Base-by-base conservation (phyloP, 495 filamentous ascomycete species). In the Podospora bellae-mahoneyi region DNA sequence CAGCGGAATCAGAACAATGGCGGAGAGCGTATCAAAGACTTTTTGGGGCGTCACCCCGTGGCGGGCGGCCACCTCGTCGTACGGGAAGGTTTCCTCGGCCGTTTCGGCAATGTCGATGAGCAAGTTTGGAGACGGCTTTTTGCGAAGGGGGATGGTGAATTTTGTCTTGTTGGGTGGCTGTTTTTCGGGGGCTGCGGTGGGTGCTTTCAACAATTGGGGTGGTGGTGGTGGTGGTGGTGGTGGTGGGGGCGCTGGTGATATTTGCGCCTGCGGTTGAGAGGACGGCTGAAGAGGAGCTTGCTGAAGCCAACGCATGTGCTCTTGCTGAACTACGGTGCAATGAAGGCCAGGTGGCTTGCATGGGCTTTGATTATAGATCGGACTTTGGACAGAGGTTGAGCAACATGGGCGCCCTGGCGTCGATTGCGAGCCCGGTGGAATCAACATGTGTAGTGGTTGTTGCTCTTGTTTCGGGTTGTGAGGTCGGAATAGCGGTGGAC, bases 41-140 rank as follows among this genome's bases (percentile, higher is more conserved):
- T 78, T 79, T n/a, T 79, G 75, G n/a, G 79, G 72, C 0, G 79
- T 66, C 13, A 77, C 69, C 10, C 74, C 73, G 64, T 84, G 83
- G 20, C 81, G 74, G 27, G 76, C 73, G 3, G 82, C 82, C 6
- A 85, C 75, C 20, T 79, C 78, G 5, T 74, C 72, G 48, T 80
- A 83, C 7, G 83, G 83, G 55, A 84, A 83, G 32, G 70, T 72
- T 63, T 77, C 75, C 68, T 83, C 80, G 53, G 79, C 78, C 9
- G 83, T 84, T 68, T 84, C 78, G 19, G 82, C 82, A 18, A 85
- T 78, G 68, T 85, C 83, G 26, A 82, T 77, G n/a, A 83, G 74
- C 2, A 82, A 74, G 65, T 78, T 77, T 13, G 73, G 75, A 7
- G 73, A 72, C 9, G 72, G 72, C 67, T 75, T 79, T 61, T 55